Conservation (phyloP, 2,329 filamentous ascomycete species). For the Aureobasidium sp. region DNA sequence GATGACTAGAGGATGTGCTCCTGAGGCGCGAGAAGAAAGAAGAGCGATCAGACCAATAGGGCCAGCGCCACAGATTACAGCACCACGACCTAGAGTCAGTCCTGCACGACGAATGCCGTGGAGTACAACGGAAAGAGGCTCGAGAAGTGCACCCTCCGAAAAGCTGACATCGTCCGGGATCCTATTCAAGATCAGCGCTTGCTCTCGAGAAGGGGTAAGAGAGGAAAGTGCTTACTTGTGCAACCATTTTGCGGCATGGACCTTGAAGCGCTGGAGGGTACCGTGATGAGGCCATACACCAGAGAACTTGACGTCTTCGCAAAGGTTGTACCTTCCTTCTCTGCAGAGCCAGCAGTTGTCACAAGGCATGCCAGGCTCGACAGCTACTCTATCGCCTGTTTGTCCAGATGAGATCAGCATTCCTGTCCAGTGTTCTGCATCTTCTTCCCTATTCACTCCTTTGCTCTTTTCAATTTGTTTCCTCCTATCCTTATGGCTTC, state of each 20-base stretch:
- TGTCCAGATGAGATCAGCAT: not conserved
- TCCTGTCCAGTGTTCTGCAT: not conserved
- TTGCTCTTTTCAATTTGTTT: not conserved
- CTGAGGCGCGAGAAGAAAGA: slow-evolving; percentile 53
- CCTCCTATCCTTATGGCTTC: not conserved
- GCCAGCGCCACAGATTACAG: slow-evolving; percentile 55
- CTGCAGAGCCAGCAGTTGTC: slow-evolving; percentile 59
- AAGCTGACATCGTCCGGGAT: slow-evolving; percentile 66
- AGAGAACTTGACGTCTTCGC: slow-evolving; percentile 77
- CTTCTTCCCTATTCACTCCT: not conserved
- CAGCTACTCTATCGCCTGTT: slow-evolving; percentile 55
- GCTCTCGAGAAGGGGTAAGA: slow-evolving; percentile 35
- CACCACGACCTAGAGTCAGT: slow-evolving; percentile 28
- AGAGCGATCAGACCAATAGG: slow-evolving; percentile 57
- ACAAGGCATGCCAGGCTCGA: slow-evolving; percentile 62
- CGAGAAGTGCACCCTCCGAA: slow-evolving; percentile 81
- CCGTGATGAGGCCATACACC: slow-evolving; percentile 85
- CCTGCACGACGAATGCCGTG: slow-evolving; percentile 37
- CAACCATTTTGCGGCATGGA: slow-evolving; percentile 76
- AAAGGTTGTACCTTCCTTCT: slow-evolving; percentile 81
- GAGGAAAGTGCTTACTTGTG: slow-evolving; percentile 59
- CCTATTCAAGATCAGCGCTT: slow-evolving; percentile 33
- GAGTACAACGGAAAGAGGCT: slow-evolving; percentile 48
- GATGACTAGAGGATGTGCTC: slow-evolving; percentile 68
- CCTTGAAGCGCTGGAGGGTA: slow-evolving; percentile 79